These are phyloP conservation scores for Nakaseomyces nivariensis DNA, from an alignment of 1,139 yeast species.

Conservation along the genomic window DNA sequence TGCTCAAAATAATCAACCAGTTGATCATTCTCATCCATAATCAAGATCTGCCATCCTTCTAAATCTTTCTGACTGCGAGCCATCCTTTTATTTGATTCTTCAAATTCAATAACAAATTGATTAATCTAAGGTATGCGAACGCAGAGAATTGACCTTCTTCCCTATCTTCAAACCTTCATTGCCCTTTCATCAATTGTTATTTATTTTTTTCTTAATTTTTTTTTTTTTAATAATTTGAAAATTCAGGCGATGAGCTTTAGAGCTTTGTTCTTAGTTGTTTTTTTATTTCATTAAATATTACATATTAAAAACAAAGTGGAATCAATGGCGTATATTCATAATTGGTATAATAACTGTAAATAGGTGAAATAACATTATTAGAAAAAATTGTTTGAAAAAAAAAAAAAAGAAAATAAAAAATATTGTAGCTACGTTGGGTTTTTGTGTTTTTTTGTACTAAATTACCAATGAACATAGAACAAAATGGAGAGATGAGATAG, in stretches of 20 bases:
- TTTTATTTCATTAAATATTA: too few species aligned
- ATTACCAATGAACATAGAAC: neutral
- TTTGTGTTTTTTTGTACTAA: too few species aligned
- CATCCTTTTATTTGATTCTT: conserved; percentile 11
- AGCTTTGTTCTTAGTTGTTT: neutral
- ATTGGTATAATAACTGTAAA: too few species aligned
- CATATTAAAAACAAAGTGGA: too few species aligned
- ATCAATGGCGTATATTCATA: too few species aligned
- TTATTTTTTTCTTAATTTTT: neutral
- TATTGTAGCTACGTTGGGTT: too few species aligned
- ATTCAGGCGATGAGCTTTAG: neutral
- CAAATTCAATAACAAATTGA: neutral
- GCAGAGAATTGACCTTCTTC: too few species aligned
- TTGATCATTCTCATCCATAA: conserved; percentile 22
- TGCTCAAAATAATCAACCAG: conserved; percentile 12
- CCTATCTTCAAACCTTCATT: too few species aligned
- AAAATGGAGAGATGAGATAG: neutral
- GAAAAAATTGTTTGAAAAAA: too few species aligned
- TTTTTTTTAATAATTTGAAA: neutral
- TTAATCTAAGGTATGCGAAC: too few species aligned
- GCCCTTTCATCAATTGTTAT: neutral
- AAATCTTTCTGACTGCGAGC: conserved; percentile 20
- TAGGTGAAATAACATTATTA: too few species aligned
- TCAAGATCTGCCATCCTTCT: conserved; percentile 26
- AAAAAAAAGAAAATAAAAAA: too few species aligned